These are phyloP conservation scores for Prunus fruticosa DNA, from an alignment of 306 rosid genomes.

Conservation along the genomic window DNA sequence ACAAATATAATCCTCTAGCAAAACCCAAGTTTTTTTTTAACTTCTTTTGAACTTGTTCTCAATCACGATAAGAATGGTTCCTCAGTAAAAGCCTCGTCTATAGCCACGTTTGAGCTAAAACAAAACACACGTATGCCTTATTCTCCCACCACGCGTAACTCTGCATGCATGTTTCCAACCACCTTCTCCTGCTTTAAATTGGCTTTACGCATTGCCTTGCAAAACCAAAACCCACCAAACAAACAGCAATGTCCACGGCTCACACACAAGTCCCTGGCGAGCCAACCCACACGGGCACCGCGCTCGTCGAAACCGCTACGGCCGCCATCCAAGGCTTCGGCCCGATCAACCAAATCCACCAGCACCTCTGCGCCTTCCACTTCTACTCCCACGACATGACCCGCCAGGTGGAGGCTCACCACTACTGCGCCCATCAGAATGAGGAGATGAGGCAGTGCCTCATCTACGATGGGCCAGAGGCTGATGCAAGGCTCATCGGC, in stretches of 20 bases:
- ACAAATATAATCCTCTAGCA: too few species aligned
- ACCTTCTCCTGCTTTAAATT: not conserved
- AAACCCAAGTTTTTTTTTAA: too few species aligned
- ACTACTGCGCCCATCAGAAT: slow-evolving; percentile 66
- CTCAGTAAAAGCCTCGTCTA: slow-evolving; percentile 19
- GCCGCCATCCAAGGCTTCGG: slow-evolving; percentile 59
- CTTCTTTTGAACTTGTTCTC: too few species aligned
- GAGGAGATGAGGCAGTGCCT: slow-evolving; percentile 87
- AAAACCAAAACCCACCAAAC: not conserved
- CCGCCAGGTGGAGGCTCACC: slow-evolving; percentile 88
- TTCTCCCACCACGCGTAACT: slow-evolving; percentile 41
- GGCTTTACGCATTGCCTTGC: not conserved
- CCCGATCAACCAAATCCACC: slow-evolving; percentile 77
- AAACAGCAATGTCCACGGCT: slow-evolving; percentile 26
- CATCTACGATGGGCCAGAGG: slow-evolving; percentile 46
- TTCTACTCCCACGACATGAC: slow-evolving; percentile 77
- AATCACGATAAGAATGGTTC: not conserved
- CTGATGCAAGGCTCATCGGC: slow-evolving; percentile 52
- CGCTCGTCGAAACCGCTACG: slow-evolving; percentile 55
- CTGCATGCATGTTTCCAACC: slow-evolving; percentile 33
- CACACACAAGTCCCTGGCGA: slow-evolving; percentile 41
- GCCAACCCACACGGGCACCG: slow-evolving; percentile 39
- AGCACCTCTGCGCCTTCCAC: slow-evolving; percentile 91
- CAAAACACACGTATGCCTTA: slow-evolving; percentile 16
- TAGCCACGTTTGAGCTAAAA: slow-evolving; percentile 8